These are phyloP conservation scores for Wallemia ichthyophaga DNA, from an alignment of 1,284 basidiomycete species.

Conservation along the genomic window DNA sequence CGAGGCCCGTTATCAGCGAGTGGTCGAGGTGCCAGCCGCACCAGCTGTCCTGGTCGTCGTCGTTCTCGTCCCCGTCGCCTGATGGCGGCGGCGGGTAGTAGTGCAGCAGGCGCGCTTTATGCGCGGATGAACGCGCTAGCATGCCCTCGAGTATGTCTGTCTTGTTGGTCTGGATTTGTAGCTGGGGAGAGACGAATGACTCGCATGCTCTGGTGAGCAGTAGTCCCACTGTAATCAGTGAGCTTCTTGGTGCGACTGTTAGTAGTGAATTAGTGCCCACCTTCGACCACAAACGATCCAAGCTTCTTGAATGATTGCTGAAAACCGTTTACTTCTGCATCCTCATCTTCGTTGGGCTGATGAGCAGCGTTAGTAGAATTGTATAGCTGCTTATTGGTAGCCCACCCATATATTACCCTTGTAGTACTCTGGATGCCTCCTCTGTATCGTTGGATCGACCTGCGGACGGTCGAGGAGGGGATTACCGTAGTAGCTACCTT, in stretches of 20 bases:
- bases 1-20: slow-evolving; percentile 15
- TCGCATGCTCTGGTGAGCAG: slow-evolving; percentile 57
- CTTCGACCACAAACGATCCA: slow-evolving; percentile 19
- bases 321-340: slow-evolving; percentile 32
- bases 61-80: slow-evolving; percentile 14
- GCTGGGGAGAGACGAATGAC: slow-evolving; percentile 24
- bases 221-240: slow-evolving; percentile 48
- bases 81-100: slow-evolving; percentile 43
- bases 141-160: neutral
- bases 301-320: slow-evolving; percentile 58
- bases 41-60: slow-evolving; percentile 44
- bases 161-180: neutral
- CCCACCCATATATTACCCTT: neutral
- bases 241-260: slow-evolving; percentile 28
- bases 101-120: slow-evolving; percentile 59
- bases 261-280: slow-evolving; percentile 17
- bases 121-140: slow-evolving; percentile 8
- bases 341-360: slow-evolving; percentile 36
- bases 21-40: slow-evolving; percentile 18
- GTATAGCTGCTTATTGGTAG: slow-evolving; percentile 5
- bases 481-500: slow-evolving; percentile 79
- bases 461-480: slow-evolving; percentile 34
- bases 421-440: slow-evolving; percentile 34
- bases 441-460: slow-evolving; percentile 24
- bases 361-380: slow-evolving; percentile 35